phyloP scores from a whole-genome alignment of 2,329 filamentous ascomycete genomes.

The Claviceps spartinae region DNA sequence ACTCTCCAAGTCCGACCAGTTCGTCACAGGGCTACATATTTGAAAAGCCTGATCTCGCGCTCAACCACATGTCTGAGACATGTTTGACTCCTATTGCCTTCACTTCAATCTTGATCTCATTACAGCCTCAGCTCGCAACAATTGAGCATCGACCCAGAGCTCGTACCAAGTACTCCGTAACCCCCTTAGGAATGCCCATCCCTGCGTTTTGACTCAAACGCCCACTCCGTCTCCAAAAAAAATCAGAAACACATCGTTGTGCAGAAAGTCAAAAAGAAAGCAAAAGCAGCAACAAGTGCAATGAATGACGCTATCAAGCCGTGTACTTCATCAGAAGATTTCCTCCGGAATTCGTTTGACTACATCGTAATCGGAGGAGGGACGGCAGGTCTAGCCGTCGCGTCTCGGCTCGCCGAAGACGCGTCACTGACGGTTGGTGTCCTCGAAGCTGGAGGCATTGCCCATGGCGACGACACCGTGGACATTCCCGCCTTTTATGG shows the following conservation, averaged over 20 bases:
- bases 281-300: not conserved
- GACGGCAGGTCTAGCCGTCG: slow-evolving; percentile 38
- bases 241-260: too few species aligned
- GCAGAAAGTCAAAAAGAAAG: too few species aligned
- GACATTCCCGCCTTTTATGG: slow-evolving; percentile 25
- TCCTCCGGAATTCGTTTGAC: slow-evolving; percentile 14
- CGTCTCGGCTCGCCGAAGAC: slow-evolving; percentile 30
- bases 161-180: not conserved
- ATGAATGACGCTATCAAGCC: not conserved
- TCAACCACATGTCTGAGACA: not conserved
- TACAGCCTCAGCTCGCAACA: not conserved
- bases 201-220: not conserved
- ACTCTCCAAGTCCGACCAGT: too few species aligned
- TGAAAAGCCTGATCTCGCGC: not conserved
- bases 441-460: slow-evolving; percentile 20
- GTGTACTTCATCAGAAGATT: slow-evolving; percentile 10
- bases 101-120: not conserved
- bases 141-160: not conserved
- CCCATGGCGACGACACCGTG: slow-evolving; percentile 18
- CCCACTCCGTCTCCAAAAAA: not conserved
- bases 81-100: not conserved
- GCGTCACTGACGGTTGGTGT: slow-evolving; percentile 17
- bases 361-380: slow-evolving; percentile 38
- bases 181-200: not conserved
- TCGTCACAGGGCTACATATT: too few species aligned